Percentiles rank a stretch among this genome's conserved stretches.
These are phyloP conservation scores for Pyrenophora graminea DNA, from an alignment of 2,329 filamentous ascomycete species.

Conservation along the genomic window DNA sequence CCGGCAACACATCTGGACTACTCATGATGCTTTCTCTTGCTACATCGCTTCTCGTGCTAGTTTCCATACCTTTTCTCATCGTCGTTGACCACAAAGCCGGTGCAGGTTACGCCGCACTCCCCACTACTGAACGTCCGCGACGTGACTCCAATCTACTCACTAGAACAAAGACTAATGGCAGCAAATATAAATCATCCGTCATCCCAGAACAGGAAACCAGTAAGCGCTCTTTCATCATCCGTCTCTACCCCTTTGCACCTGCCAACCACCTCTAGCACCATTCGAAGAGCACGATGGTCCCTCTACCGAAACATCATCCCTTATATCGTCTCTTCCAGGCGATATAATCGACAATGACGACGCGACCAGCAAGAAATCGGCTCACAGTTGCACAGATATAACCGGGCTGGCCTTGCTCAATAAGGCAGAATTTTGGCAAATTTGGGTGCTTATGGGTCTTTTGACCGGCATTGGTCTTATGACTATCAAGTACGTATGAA, in stretches of 20 bases:
- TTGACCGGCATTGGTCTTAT: conserved; percentile 92
- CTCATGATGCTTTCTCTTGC: conserved; percentile 79
- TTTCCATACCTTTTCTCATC: conserved; percentile 82
- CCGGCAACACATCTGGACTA: conserved; percentile 80
- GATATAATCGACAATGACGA: conserved; percentile 52
- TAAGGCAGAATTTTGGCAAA: conserved; percentile 83
- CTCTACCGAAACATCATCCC: conserved; percentile 76
- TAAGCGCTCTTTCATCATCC: conserved; percentile 53
- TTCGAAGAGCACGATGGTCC: conserved; percentile 48
- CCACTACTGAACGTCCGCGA: conserved; percentile 54
- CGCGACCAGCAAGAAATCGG: conserved; percentile 65
- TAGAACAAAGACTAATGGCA: conserved; percentile 54
- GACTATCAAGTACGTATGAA: conserved; percentile 86
- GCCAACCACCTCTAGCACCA: conserved; percentile 43
- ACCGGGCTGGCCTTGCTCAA: conserved; percentile 77
- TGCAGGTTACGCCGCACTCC: conserved; percentile 61
- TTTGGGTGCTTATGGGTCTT: conserved; percentile 86
- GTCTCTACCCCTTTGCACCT: conserved; percentile 21
- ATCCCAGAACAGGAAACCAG: conserved; percentile 61
- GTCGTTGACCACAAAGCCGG: conserved; percentile 68
- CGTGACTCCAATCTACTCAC: conserved; percentile 52
- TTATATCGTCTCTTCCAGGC: conserved; percentile 68
- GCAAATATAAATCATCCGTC: conserved; percentile 47
- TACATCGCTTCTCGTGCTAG: conserved; percentile 74
- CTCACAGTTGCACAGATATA: conserved; percentile 84